Base-by-base conservation (phyloP, 2,329 filamentous ascomycete species). In the Mycosphaerella sp. region DNA sequence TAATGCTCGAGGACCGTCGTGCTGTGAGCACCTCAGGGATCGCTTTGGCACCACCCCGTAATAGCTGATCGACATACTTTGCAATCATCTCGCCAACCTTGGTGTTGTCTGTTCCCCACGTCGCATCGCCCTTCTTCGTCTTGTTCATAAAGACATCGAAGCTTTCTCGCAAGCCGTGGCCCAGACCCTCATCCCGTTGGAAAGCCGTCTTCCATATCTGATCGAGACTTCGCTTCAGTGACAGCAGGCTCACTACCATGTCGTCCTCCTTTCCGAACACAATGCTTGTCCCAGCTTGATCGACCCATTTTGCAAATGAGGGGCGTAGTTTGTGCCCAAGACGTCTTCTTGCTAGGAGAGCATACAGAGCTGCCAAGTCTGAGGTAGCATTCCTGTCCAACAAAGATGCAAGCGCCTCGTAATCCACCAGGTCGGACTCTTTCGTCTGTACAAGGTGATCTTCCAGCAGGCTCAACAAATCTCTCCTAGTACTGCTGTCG, bases 11-110 rank as follows among this genome's bases (percentile, higher is more conserved):
- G 7, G 86, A 82, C 10, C 65, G 61, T 38, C 68, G 67, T 7
- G 67, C 63, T 1, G 84, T 75, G 7, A 92, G 76, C 21, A 82
- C 80, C 43, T 83, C 79, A 1, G 88, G 89, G 7, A 95, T 80
- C 0, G 86, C 85, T 70, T 95, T 97, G 45, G 92, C 78, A 1
- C 93, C 95, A 47, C 89, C 89, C 52, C 90, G 84, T 32, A 98
- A 79, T 17, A 98, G 77, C 74, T 87, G 79, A 71, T 98, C 93
- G 58, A 98, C 87, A 65, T 97, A 91, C 72, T 96, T 97, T 31
- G 93, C 95, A 63, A 96, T 95, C 91, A 97, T 95, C 74, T 98
- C 93, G 47, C 92, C 93, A 11, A 95, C 89, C 76, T 95, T 97
- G 14, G 90, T 89, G 53, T 91, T 95, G 53, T 90, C 86, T 0